Evolutionary conservation across 192 early-diverging fungal species (phyloP), one percentile per base, ranked within the genome.

Genomic region (Backusella westeae): DNA sequence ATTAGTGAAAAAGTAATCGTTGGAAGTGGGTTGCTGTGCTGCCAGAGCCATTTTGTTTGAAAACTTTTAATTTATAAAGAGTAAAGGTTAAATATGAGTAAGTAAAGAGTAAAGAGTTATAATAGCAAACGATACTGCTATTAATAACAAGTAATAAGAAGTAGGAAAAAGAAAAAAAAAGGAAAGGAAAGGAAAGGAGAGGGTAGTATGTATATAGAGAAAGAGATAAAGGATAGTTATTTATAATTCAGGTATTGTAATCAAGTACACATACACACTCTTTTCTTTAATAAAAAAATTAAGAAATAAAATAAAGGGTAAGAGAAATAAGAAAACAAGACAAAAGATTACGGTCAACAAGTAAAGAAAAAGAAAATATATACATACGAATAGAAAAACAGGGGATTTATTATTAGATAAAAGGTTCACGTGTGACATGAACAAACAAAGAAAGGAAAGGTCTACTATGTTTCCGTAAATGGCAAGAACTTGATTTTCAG

Each of bases 351-450:
- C 15, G n/a, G 46, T 19, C 1, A 15, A 70, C 23, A 71, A 71
- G 29, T 15, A 71, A 12, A 70, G 35, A 42, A 8, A 35, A 36
- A 71, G 26, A 46, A 14, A 39, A 41, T 42, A 70, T 69, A 71
- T 29, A 49, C 10, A 26, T 15, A 38, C 17, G 36, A 38, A 44
- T 32, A 32, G 1, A 46, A 69, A 26, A 69, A 71, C 39, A 49
- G 70, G 70, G 44, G 42, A 71, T 44, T 71, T 71, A 71, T 71
- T 71, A 42, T 71, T 71, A 71, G 41, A 21, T 41, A 69, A 17
- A 70, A 49, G 56, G 9, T 63, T 63, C 70, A 71, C 70, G 70
- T 71, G 70, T 49, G 44, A 49, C 44, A 71, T 71, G 39, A 49
- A 71, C 70, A 49, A 49, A 71, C 39, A 71, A 6, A 34, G 70